Evolutionary conservation across 2,329 filamentous ascomycete genomes (phyloP).

Genomic region (Bretziella fagacearum): DNA sequence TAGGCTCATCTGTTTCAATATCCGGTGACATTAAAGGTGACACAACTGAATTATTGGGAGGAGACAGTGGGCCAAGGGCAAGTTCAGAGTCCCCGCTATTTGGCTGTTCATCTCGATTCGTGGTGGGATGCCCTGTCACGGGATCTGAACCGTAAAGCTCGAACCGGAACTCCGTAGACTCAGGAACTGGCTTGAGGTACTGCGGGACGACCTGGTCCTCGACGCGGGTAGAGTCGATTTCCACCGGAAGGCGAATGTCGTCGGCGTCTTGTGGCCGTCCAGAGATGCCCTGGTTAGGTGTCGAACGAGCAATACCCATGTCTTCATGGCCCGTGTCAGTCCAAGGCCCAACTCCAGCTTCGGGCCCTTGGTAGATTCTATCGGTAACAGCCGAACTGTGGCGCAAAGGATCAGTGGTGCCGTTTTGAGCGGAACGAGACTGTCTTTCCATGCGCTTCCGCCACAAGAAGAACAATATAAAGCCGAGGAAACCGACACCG

Average conservation of each 20-base stretch:
- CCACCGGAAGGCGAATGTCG: constrained; percentile 33
- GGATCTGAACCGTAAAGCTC: not conserved
- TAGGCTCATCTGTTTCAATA: too few relatives aligned
- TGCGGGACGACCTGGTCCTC: not conserved
- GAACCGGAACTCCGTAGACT: constrained; percentile 20
- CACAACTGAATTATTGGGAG: too few relatives aligned
- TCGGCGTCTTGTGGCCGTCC: constrained; percentile 29
- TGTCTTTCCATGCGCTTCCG: not conserved
- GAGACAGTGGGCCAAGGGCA: too few relatives aligned
- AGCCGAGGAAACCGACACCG: constrained; percentile 20
- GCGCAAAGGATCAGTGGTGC: not conserved
- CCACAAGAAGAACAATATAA: not conserved
- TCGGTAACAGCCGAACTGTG: not conserved
- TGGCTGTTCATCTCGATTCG: not conserved
- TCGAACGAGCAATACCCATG: not conserved
- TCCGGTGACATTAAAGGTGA: too few relatives aligned
- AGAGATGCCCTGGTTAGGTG: constrained; percentile 23
- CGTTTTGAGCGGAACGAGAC: not conserved
- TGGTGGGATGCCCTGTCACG: not conserved
- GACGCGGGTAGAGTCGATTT: not conserved
- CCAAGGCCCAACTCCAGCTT: constrained; percentile 30
- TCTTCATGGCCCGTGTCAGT: constrained; percentile 22
- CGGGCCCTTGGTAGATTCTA: constrained; percentile 21
- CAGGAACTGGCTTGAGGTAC: constrained; percentile 14
- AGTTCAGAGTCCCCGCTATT: not conserved